Evolutionary conservation across 306 rosid species (phyloP), one percentile per base, ranked within the genome.

Genomic region (Carpinus fangiana): DNA sequence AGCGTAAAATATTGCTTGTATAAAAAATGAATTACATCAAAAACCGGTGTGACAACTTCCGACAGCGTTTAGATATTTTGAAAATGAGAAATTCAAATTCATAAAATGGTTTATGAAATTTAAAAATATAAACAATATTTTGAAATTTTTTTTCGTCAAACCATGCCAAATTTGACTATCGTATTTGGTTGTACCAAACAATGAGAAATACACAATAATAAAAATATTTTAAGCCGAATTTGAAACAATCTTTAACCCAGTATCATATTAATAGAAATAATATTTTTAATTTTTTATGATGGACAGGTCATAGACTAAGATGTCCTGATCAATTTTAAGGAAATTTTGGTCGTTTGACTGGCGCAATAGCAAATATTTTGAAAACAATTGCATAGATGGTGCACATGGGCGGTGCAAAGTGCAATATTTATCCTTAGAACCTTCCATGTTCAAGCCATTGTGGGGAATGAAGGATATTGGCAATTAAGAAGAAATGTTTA

Each of bases 241-340:
- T 23, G 26, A 23, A 23, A 23, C 26, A 23, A 23, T 48, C 45
- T 54, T 9, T 43, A 77, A 54, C 55, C 31, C 54, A 69, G 47
- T 54, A 41, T 52, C 34, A 54, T 53, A 9, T 17, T 75, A 20
- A 52, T 11, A 16, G 21, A 7, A 13, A 51, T 66, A 34, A n/a
- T 12, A 2, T 14, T n/a, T 28, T 47, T 23, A 41, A 41, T 41
- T 51, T 0, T 55, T 51, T 34, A 47, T 57, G 9, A 46, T 52
- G 72, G 85, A 81, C 88, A 89, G 89, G n/a, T n/a, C n/a, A 85
- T 77, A 82, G 41, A 50, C 71, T 52, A 20, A 55, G 60, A 71
- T 78, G 46, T 85, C 68, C n/a, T 46, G 34, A 46, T 73, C 57
- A 34, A 67, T 73, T 76, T 74, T 5, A 31, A 28, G 73, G 74